phyloP scores from a whole-genome alignment of 1,139 yeast species.

The Debaryomycetaceae sp. region DNA sequence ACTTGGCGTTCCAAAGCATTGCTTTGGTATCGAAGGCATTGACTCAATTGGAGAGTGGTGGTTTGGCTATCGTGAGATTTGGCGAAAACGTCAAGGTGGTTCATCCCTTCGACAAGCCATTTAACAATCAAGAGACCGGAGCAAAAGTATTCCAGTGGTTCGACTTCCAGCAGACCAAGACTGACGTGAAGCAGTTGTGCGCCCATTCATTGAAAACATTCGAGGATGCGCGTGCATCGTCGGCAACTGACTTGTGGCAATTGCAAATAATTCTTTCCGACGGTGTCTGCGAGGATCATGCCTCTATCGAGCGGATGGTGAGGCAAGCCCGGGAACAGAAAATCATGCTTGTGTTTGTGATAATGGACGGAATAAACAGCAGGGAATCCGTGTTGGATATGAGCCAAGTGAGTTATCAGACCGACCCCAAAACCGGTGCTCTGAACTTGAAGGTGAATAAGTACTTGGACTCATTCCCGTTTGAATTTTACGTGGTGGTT shows the following conservation, averaged over 20 bases:
- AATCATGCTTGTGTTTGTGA: conserved; percentile 90
- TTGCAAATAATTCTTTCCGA: conserved; percentile 86
- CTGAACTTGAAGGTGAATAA: conserved; percentile 68
- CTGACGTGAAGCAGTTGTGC: conserved; percentile 72
- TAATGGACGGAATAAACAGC: conserved; percentile 80
- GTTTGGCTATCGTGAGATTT: conserved; percentile 79
- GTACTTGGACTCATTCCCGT: conserved; percentile 90
- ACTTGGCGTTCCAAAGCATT: conserved; percentile 87
- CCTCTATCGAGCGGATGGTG: conserved; percentile 66
- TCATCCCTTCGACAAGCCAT: conserved; percentile 83
- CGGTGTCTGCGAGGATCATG: conserved; percentile 96
- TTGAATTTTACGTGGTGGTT: conserved; percentile 92
- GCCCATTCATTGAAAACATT: conserved; percentile 64
- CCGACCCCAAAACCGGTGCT: conserved; percentile 59
- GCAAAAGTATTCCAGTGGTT: conserved; percentile 80
- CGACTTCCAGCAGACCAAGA: conserved; percentile 79
- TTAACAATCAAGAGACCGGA: conserved; percentile 68
- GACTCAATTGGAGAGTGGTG: conserved; percentile 91
- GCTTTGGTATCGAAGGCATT: conserved; percentile 91
- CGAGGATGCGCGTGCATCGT: conserved; percentile 50
- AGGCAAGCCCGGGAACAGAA: conserved; percentile 87
- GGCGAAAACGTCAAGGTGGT: conserved; percentile 80
- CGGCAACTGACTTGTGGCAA: conserved; percentile 76
- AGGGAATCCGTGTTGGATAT: conserved; percentile 86
- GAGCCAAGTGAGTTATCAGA: conserved; percentile 77